Percentiles rank a stretch among this genome's conserved stretches.
phyloP scores from a whole-genome alignment of 441 rosid genomes.

The Lepidium campestre region DNA sequence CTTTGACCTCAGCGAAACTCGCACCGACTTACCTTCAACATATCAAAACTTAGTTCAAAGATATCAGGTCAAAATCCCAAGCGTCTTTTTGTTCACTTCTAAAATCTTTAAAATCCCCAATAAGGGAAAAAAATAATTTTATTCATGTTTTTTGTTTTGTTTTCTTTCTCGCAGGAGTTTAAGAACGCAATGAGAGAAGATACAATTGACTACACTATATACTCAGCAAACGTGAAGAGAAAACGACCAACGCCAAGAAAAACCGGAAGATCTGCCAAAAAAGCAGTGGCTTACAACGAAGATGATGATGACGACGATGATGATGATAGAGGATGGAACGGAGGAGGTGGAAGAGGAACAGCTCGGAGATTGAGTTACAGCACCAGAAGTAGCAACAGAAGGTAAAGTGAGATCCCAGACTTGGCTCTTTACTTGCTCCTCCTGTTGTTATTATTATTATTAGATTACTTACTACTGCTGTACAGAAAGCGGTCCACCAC shows the following conservation, averaged over 20 bases:
- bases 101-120: neutral
- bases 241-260: slow-evolving; percentile 57
- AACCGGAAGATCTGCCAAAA: slow-evolving; percentile 24
- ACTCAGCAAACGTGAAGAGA: slow-evolving; percentile 77
- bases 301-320: slow-evolving; percentile 42
- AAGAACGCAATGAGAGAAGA: slow-evolving; percentile 89
- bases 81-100: neutral
- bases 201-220: slow-evolving; percentile 66
- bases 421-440: neutral
- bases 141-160: neutral
- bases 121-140: neutral
- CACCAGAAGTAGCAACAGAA: slow-evolving; percentile 47
- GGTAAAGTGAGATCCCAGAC: slow-evolving; percentile 13
- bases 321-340: slow-evolving; percentile 52
- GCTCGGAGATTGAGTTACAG: slow-evolving; percentile 33
- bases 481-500: slow-evolving; percentile 8
- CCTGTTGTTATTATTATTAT: neutral
- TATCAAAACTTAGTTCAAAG: slow-evolving; percentile 63
- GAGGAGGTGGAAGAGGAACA: slow-evolving; percentile 36
- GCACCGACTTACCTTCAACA: slow-evolving; percentile 49
- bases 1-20: slow-evolving; percentile 57
- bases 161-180: slow-evolving; percentile 84
- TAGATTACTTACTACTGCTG: neutral
- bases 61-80: slow-evolving; percentile 60
- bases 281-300: slow-evolving; percentile 22